Evolutionary conservation across 2,329 filamentous ascomycete species (phyloP).

Genomic region (Plenodomus biglobosus): DNA sequence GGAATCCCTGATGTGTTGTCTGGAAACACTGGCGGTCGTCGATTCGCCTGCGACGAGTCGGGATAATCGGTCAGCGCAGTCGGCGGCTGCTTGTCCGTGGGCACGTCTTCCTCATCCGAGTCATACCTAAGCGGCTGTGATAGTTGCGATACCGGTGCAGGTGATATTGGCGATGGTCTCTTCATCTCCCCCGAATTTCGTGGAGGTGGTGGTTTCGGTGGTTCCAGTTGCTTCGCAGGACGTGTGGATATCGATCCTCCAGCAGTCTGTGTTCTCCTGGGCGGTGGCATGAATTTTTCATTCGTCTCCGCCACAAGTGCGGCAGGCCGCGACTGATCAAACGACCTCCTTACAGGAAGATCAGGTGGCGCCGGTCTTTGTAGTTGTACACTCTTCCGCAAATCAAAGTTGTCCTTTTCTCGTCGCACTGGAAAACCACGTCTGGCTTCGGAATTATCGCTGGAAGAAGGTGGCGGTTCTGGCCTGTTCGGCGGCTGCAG

Average conservation of each 20-base stretch:
- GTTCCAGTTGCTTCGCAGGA: slow-evolving; percentile 29
- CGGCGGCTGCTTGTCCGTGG: slow-evolving; percentile 51
- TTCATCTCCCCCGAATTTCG: slow-evolving; percentile 40
- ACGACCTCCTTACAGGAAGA: slow-evolving; percentile 40
- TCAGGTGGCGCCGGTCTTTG: slow-evolving; percentile 36
- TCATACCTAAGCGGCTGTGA: slow-evolving; percentile 45
- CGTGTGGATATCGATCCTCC: slow-evolving; percentile 8
- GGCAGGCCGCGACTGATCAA: slow-evolving; percentile 37
- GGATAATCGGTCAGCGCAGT: slow-evolving; percentile 69
- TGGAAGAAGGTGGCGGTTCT: slow-evolving; percentile 16
- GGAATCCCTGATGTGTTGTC: slow-evolving; percentile 73
- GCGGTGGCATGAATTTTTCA: slow-evolving; percentile 37
- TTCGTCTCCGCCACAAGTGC: slow-evolving; percentile 27
- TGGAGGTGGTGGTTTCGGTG: slow-evolving; percentile 38
- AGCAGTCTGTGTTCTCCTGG: slow-evolving; percentile 39
- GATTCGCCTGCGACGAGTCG: slow-evolving; percentile 80
- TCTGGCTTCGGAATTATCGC: slow-evolving; percentile 47
- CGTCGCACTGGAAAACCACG: slow-evolving; percentile 53
- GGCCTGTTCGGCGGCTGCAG: slow-evolving; percentile 22
- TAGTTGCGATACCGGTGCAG: slow-evolving; percentile 17
- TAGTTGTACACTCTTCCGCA: slow-evolving; percentile 39
- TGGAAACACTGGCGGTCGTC: slow-evolving; percentile 75
- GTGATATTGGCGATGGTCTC: slow-evolving; percentile 24
- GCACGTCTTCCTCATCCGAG: slow-evolving; percentile 53
- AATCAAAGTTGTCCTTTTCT: slow-evolving; percentile 37